Base-by-base conservation (phyloP, 1,284 basidiomycete species). In the Clitocybe nebularis region DNA sequence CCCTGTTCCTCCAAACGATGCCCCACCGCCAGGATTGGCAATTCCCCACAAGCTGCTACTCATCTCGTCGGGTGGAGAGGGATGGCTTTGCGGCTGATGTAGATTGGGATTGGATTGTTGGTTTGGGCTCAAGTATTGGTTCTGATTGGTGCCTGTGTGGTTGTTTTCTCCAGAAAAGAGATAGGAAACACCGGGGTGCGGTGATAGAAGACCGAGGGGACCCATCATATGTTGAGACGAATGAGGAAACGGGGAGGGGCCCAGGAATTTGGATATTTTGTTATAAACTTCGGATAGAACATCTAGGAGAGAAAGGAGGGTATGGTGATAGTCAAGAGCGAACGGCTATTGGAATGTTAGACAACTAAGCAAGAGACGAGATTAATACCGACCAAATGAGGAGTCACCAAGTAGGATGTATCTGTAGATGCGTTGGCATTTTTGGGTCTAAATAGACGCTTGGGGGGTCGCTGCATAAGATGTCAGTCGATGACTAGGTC, bases 221-320 rank as follows among this genome's bases (percentile, higher is more conserved):
- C 86, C 86, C 73, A 82, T 81, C 80, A 86, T 85, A 49, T 84
- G 75, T 48, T 82, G 75, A 10, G 77, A 71, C 11, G 74, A 68
- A 49, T 75, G 73, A 2, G 82, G 72, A 55, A 88, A 81, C 0
- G 81, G 77, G 2, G 85, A 85, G 2, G 85, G 86, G 1, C 86
- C 86, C 14, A 93, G 77, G 35, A 89, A 75, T 57, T 81, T 81
- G 3, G 79, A 76, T 34, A 93, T 83, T 62, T 89, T 90, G 62
- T 86, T 82, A 69, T 93, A 93, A 17, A 89, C 79, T 59, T 91
- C 88, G 9, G 87, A 87, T 28, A 93, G 75, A 33, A 93, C 84
- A 56, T 93, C 90, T 43, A 92, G 80, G 22, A 91, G 77, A 24
- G 90, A 89, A 37, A 90, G 76, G 21, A 92, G 75, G 4, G 86